phyloP scores from a whole-genome alignment of 2,329 filamentous ascomycete genomes.

The Scleromitrula shiraiana region DNA sequence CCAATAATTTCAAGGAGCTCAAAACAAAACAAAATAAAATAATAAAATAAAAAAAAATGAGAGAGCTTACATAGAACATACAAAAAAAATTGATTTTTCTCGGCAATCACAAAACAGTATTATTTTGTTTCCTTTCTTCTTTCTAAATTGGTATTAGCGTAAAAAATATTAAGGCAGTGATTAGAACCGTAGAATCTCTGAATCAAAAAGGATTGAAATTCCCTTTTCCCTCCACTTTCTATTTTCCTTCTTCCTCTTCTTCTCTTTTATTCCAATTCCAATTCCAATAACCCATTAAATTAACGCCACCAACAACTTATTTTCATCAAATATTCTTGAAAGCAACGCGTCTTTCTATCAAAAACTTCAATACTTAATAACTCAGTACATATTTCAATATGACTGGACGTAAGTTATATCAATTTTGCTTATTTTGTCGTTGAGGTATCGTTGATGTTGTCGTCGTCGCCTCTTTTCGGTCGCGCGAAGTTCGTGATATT shows the following conservation, averaged over 20 bases:
- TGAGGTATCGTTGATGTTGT: conserved; percentile 63
- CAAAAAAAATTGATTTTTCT: not conserved
- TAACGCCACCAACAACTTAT: conserved; percentile 1
- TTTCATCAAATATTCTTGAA: conserved; percentile 14
- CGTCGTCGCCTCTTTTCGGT: conserved; percentile 28
- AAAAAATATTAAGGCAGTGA: not conserved
- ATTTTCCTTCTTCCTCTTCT: not conserved
- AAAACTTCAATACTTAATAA: conserved; percentile 20
- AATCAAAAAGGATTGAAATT: conserved; percentile 5
- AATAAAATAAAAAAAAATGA: too few relatives aligned
- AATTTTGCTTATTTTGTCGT: not conserved
- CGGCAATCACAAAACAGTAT: not conserved
- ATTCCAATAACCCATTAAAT: too few relatives aligned
- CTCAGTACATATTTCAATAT: conserved; percentile 37
- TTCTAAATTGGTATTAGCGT: conserved; percentile 7
- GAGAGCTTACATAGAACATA: not conserved
- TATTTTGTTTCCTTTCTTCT: not conserved
- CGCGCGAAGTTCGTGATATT: not conserved
- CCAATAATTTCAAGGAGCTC: too few relatives aligned
- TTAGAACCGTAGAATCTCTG: not conserved
- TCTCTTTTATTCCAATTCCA: conserved; percentile 8
- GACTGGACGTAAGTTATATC: too few relatives aligned
- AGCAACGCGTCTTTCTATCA: conserved; percentile 12
- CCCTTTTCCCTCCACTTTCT: not conserved
- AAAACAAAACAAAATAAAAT: too few relatives aligned